Base-by-base conservation (phyloP, 805 yeast species). In the Kodamaea kaohsiungensis region DNA sequence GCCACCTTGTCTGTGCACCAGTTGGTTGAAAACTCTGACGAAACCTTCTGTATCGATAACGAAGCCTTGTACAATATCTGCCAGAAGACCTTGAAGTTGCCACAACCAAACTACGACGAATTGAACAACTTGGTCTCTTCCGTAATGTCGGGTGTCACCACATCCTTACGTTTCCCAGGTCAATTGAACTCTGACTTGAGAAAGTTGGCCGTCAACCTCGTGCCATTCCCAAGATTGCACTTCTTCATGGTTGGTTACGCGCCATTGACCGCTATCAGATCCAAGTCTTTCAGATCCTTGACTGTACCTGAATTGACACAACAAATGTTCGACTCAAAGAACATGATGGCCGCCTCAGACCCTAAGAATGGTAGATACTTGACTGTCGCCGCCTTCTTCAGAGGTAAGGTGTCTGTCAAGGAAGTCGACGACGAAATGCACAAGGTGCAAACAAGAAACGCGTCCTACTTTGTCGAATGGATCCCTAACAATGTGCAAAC, bases 191-290 rank as follows among this genome's bases (percentile, higher is more conserved):
- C 96, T 22, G 97, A 91, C 75, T 79, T 91, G 70, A 86, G 97
- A 76, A 91, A 91, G 73, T 81, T 91, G 67, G 97, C 97, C 13
- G 97, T 91, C 56, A 91, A 91, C 76, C 80, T 91, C 75, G 96
- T 91, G 56, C 97, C 97, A 51, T 91, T 91, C 85, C 96, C 96
- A 70, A 86, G 97, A 74, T 83, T 91, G 68, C 97, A 91, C 76
- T 91, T 91, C 80, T 91, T 91, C 75, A 91, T 90, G 87, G 96
- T 90, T 55, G 96, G 97, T 58, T 91, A 89, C 71, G 97, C 97
- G 39, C 97, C 97, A 59, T 81, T 91, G 68, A 86, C 95, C 48
- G 84, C 96, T 7, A 78, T 86, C 61, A 88, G 88, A 53, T 83
- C 96, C 17, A 86, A 87, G 68, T 84, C 90, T 12, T 91, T 91